Percentiles rank a stretch among this genome's conserved stretches.
These are phyloP conservation scores for Solanum boliviense DNA, from an alignment of 257 asterid genomes.

Conservation along the genomic window DNA sequence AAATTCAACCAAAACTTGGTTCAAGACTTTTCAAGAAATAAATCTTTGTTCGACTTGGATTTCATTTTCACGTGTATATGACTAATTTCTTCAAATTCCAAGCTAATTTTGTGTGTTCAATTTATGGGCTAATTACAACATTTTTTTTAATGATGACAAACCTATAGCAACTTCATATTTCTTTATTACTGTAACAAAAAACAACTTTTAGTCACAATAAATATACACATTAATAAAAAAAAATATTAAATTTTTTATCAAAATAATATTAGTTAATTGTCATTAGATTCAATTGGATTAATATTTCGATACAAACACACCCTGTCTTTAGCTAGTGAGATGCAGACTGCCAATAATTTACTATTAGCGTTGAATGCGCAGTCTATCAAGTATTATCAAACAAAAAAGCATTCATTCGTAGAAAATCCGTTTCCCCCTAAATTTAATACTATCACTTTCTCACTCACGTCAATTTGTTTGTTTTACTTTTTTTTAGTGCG, in stretches of 20 bases:
- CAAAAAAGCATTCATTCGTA: neutral
- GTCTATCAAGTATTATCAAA: neutral
- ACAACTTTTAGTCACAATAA: too few relatives aligned
- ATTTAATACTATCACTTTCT: neutral
- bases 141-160: too few relatives aligned
- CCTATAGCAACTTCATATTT: too few relatives aligned
- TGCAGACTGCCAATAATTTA: neutral
- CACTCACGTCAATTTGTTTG: too few relatives aligned
- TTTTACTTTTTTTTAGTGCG: neutral
- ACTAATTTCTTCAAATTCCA: neutral
- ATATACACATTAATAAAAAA: too few relatives aligned
- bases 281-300: too few relatives aligned
- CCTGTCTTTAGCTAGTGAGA: neutral
- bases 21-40: neutral
- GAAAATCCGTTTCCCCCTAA: neutral
- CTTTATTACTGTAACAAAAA: too few relatives aligned
- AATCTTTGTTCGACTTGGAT: neutral
- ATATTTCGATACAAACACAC: neutral
- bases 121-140: neutral
- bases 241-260: neutral
- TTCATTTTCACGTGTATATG: neutral
- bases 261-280: too few relatives aligned
- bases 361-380: neutral
- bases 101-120: neutral
- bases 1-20: neutral